These are phyloP conservation scores for Chiua virens DNA, from an alignment of 768 basidiomycete species.

Conservation along the genomic window DNA sequence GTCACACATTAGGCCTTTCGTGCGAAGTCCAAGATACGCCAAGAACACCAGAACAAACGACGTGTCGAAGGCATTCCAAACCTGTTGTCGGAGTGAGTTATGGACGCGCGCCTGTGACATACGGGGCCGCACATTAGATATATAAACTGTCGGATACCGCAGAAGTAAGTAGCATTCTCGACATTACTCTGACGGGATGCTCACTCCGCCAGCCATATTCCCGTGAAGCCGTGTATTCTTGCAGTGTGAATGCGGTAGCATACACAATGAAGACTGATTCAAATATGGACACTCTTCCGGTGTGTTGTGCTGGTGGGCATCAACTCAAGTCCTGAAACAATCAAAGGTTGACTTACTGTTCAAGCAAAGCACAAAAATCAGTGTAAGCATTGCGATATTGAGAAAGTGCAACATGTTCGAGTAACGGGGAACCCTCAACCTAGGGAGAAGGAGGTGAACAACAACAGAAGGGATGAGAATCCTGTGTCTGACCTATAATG, in stretches of 20 bases:
- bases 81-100: constrained; percentile 40
- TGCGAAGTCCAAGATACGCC: constrained; percentile 62
- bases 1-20: constrained; percentile 54
- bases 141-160: constrained; percentile 54
- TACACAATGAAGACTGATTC: constrained; percentile 78
- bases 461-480: not conserved
- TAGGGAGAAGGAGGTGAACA: constrained; percentile 24
- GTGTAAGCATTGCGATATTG: constrained; percentile 66
- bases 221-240: constrained; percentile 84
- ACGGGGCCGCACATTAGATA: constrained; percentile 63
- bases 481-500: constrained; percentile 63
- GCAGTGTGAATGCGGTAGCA: constrained; percentile 73
- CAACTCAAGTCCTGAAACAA: not conserved
- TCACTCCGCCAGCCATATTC: constrained; percentile 87
- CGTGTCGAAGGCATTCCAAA: constrained; percentile 91
- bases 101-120: not conserved
- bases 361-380: constrained; percentile 73
- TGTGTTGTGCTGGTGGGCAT: constrained; percentile 52
- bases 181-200: constrained; percentile 30
- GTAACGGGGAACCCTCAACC: constrained; percentile 82
- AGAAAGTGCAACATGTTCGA: constrained; percentile 75
- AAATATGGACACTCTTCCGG: constrained; percentile 50
- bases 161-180: not conserved
- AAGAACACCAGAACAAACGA: constrained; percentile 70
- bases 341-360: constrained; percentile 49